A percentile compares a stretch with the other conserved stretches of the same genome.
These are phyloP conservation scores for Calonectria pseudoreteaudii DNA, from an alignment of 2,329 filamentous ascomycete genomes.

Conservation along the genomic window DNA sequence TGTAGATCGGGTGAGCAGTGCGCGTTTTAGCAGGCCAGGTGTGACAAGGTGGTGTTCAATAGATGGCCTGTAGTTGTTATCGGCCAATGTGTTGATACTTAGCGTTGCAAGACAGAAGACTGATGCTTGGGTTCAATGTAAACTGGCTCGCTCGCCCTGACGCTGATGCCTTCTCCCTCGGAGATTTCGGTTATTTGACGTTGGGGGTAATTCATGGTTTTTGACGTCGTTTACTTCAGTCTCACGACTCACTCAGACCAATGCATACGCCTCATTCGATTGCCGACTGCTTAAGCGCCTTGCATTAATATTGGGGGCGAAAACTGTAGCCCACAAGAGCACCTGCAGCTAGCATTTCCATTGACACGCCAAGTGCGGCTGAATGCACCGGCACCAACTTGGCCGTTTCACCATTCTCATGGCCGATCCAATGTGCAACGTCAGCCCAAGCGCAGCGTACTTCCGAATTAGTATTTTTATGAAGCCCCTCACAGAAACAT, in stretches of 20 bases:
- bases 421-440: background rate
- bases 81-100: background rate
- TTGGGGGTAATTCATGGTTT: background rate
- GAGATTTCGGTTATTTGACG: background rate
- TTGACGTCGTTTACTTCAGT: background rate
- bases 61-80: background rate
- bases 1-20: background rate
- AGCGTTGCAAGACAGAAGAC: background rate
- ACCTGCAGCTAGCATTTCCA: too few relatives aligned
- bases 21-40: background rate
- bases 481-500: background rate
- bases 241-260: background rate
- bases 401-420: background rate
- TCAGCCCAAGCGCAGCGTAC: background rate
- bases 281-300: background rate
- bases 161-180: background rate
- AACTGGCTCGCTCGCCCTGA: background rate
- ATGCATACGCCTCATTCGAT: background rate
- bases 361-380: background rate
- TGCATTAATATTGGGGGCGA: background rate
- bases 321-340: background rate
- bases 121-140: background rate
- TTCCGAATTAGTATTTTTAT: background rate
- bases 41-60: background rate
- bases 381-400: background rate